These are phyloP conservation scores for Beauveria caledonica DNA, from an alignment of 2,329 filamentous ascomycete species.

Conservation along the genomic window DNA sequence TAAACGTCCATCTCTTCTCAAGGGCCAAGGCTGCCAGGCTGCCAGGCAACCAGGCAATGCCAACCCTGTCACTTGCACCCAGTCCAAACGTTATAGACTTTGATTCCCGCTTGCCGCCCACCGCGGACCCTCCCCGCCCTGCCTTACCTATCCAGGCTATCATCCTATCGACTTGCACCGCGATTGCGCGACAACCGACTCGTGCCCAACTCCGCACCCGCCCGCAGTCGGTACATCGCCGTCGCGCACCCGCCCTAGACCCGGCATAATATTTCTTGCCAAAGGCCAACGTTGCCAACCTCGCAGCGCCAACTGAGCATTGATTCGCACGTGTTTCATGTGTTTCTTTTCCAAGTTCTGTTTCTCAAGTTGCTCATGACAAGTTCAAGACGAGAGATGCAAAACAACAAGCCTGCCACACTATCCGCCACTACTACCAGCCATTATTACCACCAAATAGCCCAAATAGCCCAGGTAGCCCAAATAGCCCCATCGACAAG, in stretches of 20 bases:
- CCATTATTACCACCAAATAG: too few species aligned
- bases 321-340: too few species aligned
- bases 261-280: not conserved
- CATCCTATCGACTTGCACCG: not conserved
- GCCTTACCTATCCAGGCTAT: not conserved
- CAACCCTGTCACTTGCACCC: not conserved
- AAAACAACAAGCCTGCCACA: too few species aligned
- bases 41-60: not conserved
- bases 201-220: not conserved
- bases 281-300: not conserved
- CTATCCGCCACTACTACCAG: too few species aligned
- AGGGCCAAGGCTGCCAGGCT: too few species aligned
- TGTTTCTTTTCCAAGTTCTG: too few species aligned
- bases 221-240: not conserved
- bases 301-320: too few species aligned
- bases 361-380: too few species aligned
- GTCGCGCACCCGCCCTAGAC: not conserved
- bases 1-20: not conserved
- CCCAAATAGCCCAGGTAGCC: too few species aligned
- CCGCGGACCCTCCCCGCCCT: not conserved
- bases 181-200: slow-evolving; percentile 6
- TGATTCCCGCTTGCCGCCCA: not conserved
- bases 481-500: too few species aligned
- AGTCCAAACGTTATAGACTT: not conserved
- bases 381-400: too few species aligned